These are phyloP conservation scores for Cryptococcus maquisensis DNA, from an alignment of 1,284 basidiomycete species.

Conservation along the genomic window DNA sequence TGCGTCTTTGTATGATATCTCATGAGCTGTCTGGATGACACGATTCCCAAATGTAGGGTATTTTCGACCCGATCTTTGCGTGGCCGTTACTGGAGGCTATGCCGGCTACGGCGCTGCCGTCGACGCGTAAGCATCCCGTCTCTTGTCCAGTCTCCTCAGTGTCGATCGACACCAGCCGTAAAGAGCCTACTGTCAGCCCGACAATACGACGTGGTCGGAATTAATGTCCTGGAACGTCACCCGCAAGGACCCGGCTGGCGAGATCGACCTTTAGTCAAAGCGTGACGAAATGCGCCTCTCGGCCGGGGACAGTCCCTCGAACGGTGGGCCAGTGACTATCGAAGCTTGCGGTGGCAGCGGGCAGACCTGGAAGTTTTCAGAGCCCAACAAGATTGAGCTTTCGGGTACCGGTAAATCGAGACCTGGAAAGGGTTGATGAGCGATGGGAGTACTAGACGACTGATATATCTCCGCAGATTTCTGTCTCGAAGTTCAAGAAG, in stretches of 20 bases:
- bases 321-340: slow-evolving; percentile 1
- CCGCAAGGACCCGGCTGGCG: not conserved
- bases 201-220: not conserved
- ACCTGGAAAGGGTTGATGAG: not conserved
- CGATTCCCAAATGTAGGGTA: too few relatives aligned
- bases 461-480: slow-evolving; percentile 1
- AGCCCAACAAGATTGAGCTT: slow-evolving; percentile 2
- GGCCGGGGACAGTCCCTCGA: slow-evolving; percentile 3
- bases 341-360: slow-evolving; percentile 1
- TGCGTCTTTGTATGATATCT: too few relatives aligned
- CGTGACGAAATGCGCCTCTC: not conserved
- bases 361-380: slow-evolving; percentile 7
- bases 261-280: not conserved
- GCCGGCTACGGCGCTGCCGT: slow-evolving; percentile 2
- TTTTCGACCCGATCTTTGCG: slow-evolving; percentile 11
- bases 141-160: not conserved
- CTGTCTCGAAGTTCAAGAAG: slow-evolving; percentile 19
- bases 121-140: slow-evolving; percentile 2
- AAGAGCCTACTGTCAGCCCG: slow-evolving; percentile 3
- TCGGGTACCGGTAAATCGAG: slow-evolving; percentile 5
- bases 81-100: slow-evolving; percentile 1
- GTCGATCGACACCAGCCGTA: not conserved
- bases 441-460: too few relatives aligned
- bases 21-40: too few relatives aligned
- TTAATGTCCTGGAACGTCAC: slow-evolving; percentile 8